Evolutionary conservation across 495 filamentous ascomycete genomes (phyloP), one percentile per base, ranked within the genome.

Genomic region (Lophiotrema nucula): DNA sequence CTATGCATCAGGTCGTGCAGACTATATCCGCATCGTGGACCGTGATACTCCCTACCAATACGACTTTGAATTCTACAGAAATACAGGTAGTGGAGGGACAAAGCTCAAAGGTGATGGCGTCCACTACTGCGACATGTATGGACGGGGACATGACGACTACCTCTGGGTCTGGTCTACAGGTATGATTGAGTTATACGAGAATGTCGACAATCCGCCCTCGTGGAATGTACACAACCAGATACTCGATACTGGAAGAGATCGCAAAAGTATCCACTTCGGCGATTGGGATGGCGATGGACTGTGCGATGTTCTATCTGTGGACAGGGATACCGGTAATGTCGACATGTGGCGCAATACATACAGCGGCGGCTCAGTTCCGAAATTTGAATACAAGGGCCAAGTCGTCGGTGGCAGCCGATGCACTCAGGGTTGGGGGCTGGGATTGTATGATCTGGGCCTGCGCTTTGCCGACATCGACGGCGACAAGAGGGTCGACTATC

Each of bases 61-160:
- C 31, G 8, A 35, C 31, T 23, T 12, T 12, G 22, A 16, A 12
- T 26, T 10, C 18, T 24, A 35, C 19, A 41, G 19, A 18, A 56
- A 56, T 21, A 2, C 4, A 1, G 53, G 25, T 13, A 16, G 16
- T 12, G 33, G 50, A 4, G 50, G 50, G 6, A 44, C 33, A 3
- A 54, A 37, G 12, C 22, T 54, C 12, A 3, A 27, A 4, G 50
- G 37, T 23, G 50, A 54, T 24, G 37, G 50, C 12, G 50, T 41
- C 10, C 41, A 21, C 16, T 56, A 47, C 25, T 56, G 53, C 22
- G 39, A 47, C 44, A 46, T 46, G 53, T 33, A 10, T 24, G 22
- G 53, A 35, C 1, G 2, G 1, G 42, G 53, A 31, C 4, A 46
- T 74, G 48, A 79, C 74, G 58, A 82, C 67, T 35, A 76, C 53